Evolutionary conservation across 495 filamentous ascomycete species (phyloP).

Genomic region (Hypoxylon crocopeplum): DNA sequence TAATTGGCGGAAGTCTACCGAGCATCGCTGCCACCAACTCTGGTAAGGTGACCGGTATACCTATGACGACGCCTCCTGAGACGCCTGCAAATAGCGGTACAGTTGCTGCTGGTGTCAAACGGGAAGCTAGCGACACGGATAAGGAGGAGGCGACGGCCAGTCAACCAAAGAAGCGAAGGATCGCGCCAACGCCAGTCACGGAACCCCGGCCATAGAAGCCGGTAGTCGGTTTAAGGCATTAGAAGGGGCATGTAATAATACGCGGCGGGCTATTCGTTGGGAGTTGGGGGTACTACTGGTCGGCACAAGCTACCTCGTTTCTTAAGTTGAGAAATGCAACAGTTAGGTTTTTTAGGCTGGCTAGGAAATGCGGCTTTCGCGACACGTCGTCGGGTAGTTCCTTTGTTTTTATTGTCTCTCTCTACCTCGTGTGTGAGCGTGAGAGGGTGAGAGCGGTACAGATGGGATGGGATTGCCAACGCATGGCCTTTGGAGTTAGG

Average conservation of each 20-base stretch:
- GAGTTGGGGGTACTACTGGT: slow-evolving; percentile 13
- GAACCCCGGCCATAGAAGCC: slow-evolving; percentile 15
- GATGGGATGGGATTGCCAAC: background rate
- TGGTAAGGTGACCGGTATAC: slow-evolving; percentile 59
- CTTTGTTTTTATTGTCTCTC: background rate
- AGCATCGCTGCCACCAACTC: slow-evolving; percentile 74
- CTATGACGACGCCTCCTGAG: slow-evolving; percentile 79
- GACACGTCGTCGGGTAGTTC: background rate
- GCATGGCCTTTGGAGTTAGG: slow-evolving; percentile 27
- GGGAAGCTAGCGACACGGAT: slow-evolving; percentile 63
- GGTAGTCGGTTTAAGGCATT: too few species aligned
- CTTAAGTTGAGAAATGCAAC: background rate
- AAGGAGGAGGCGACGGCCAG: slow-evolving; percentile 50
- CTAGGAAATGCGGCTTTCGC: slow-evolving; percentile 8
- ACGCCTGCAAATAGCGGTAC: slow-evolving; percentile 67
- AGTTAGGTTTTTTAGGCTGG: background rate
- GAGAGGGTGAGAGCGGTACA: background rate
- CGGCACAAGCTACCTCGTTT: slow-evolving; percentile 6
- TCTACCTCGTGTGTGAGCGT: background rate
- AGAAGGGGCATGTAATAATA: too few species aligned
- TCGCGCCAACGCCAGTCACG: slow-evolving; percentile 74
- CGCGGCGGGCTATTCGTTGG: slow-evolving; percentile 1
- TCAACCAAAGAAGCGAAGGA: slow-evolving; percentile 73
- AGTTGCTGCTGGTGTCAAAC: slow-evolving; percentile 59
- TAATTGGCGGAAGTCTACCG: slow-evolving; percentile 75